Percentiles rank a stretch among this genome's conserved stretches.
phyloP scores from a whole-genome alignment of 768 basidiomycete species.

The Pisolithus tinctorius region DNA sequence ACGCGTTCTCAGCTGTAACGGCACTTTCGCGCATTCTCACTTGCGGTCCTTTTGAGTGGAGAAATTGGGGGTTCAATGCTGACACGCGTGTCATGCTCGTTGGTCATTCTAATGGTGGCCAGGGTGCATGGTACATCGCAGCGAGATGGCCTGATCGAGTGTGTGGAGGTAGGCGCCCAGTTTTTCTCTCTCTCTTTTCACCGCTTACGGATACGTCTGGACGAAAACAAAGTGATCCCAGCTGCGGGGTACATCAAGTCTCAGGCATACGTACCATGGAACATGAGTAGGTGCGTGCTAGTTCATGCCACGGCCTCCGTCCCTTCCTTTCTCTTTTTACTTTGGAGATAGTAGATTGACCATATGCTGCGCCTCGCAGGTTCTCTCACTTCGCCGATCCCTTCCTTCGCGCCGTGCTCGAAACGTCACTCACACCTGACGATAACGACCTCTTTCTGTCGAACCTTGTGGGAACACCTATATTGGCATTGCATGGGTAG shows the following conservation, averaged over 20 bases:
- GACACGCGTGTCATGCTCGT: conserved; percentile 54
- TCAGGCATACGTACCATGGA: conserved; percentile 75
- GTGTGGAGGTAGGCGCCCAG: conserved; percentile 42
- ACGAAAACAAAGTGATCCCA: conserved; percentile 46
- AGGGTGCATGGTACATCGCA: conserved; percentile 79
- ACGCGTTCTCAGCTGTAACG: conserved; percentile 59
- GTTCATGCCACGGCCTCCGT: not conserved
- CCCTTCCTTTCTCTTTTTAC: not conserved
- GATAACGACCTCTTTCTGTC: conserved; percentile 84
- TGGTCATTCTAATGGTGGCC: conserved; percentile 92
- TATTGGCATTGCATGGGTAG: conserved; percentile 78
- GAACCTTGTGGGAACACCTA: conserved; percentile 63
- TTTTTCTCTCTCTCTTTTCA: not conserved
- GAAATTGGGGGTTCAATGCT: conserved; percentile 31
- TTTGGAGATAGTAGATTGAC: not conserved
- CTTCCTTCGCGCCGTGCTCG: conserved; percentile 60
- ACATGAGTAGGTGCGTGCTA: conserved; percentile 38
- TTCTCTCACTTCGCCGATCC: conserved; percentile 79
- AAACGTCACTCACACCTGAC: conserved; percentile 69
- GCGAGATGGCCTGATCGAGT: conserved; percentile 73
- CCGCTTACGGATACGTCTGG: not conserved
- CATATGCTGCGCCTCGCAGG: conserved; percentile 16
- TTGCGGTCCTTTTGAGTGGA: conserved; percentile 29
- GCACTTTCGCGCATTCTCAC: conserved; percentile 46
- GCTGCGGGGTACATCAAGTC: conserved; percentile 85